Percentiles rank a stretch among this genome's conserved stretches.
Conservation (phyloP, 768 basidiomycete species). For the Lanmaoa rubissima region DNA sequence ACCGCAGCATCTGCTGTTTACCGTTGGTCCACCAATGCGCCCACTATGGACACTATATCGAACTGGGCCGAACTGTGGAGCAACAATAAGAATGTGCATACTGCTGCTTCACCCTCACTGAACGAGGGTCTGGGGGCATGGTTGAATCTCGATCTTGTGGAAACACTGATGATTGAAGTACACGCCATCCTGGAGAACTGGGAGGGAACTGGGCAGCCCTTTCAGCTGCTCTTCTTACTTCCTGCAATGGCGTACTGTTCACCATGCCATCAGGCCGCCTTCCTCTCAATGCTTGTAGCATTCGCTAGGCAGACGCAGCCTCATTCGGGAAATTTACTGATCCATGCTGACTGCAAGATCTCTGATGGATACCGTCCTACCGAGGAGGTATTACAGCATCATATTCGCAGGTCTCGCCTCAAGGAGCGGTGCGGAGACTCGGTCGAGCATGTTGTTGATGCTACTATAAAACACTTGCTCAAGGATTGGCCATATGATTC, state of each 20-base stretch:
- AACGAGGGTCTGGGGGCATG: neutral
- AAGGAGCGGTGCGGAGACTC: neutral
- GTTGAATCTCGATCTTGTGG: neutral
- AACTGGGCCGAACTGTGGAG: neutral
- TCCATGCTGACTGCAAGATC: conserved; percentile 4
- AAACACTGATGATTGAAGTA: neutral
- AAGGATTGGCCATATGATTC: conserved; percentile 11
- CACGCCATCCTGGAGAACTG: neutral
- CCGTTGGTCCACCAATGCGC: neutral
- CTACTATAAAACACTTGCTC: conserved; percentile 1
- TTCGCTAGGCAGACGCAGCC: conserved; percentile 17
- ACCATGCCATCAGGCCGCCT: neutral
- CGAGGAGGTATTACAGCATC: neutral
- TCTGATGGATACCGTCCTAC: conserved; percentile 12
- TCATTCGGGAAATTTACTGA: neutral
- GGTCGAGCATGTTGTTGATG: neutral
- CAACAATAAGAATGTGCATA: neutral
- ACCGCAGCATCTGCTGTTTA: conserved; percentile 2
- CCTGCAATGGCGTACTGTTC: conserved; percentile 22
- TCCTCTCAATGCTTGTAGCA: conserved; percentile 31
- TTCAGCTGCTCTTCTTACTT: conserved; percentile 1
- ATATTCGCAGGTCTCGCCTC: neutral
- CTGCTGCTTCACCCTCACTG: neutral
- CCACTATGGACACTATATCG: neutral
- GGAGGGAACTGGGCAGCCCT: neutral